Evolutionary conservation across 192 early-diverging fungal species (phyloP).

Genomic region (Linnemannia hyalina): DNA sequence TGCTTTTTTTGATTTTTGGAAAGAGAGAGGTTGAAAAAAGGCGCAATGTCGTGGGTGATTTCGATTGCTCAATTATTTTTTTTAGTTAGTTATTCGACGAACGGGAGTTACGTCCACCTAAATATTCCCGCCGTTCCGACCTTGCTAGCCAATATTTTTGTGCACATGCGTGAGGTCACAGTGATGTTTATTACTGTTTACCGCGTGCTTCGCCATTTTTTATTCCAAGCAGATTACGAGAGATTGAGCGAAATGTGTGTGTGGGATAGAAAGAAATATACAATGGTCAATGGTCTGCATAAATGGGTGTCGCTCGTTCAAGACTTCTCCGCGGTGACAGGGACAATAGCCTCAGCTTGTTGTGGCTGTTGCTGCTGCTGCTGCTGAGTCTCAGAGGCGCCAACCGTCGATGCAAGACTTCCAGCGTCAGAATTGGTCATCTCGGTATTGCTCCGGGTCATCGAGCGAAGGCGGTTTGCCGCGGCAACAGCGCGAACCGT

Average conservation of each 20-base stretch:
- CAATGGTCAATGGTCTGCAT: background rate
- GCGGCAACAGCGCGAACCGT: conserved; percentile 75
- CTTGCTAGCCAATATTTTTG: too few species aligned
- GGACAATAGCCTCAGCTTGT: background rate
- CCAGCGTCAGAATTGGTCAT: background rate
- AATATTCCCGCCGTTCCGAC: background rate
- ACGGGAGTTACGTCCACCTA: background rate
- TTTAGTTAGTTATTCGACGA: background rate
- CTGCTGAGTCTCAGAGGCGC: background rate
- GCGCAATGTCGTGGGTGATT: background rate
- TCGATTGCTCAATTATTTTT: background rate
- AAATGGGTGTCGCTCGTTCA: background rate
- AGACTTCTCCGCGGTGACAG: background rate
- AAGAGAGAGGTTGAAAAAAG: background rate
- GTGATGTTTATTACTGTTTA: too few species aligned
- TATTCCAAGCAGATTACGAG: background rate
- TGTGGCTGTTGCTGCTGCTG: background rate
- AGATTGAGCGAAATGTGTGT: background rate
- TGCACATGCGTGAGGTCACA: too few species aligned
- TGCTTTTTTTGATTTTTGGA: background rate
- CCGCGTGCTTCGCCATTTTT: background rate
- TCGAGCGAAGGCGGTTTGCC: conserved; percentile 62
- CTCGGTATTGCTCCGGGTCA: conserved; percentile 38
- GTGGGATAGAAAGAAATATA: background rate
- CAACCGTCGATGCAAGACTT: background rate